Percentiles rank a stretch among this genome's conserved stretches.
Evolutionary conservation across 116 monocot species (phyloP).

Genomic region (Phalaenopsis hybrid): DNA sequence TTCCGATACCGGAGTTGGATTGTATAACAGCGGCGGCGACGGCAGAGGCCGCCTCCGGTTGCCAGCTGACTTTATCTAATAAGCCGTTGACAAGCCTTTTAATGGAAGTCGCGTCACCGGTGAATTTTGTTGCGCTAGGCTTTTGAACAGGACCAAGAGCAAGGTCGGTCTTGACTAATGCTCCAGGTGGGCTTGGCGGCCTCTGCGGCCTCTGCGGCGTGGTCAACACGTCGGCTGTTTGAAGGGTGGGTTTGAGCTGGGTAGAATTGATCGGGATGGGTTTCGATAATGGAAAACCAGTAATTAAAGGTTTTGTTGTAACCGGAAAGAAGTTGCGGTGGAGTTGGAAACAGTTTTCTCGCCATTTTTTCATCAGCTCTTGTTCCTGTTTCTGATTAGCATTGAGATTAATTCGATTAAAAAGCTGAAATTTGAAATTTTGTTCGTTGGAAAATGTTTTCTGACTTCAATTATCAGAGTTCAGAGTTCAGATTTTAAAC

Average conservation of each 20-base stretch:
- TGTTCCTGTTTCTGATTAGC: slow-evolving; percentile 38
- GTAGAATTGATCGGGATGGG: slow-evolving; percentile 11
- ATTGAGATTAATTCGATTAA: slow-evolving; percentile 18
- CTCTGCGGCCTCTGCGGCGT: not conserved
- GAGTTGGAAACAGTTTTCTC: slow-evolving; percentile 39
- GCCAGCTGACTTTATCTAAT: slow-evolving; percentile 76
- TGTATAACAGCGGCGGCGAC: slow-evolving; percentile 43
- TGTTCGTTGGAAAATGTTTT: not conserved
- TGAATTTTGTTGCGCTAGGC: not conserved
- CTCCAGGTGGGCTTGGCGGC: slow-evolving; percentile 33
- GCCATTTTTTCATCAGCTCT: slow-evolving; percentile 60
- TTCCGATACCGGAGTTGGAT: slow-evolving; percentile 46
- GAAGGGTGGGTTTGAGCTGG: slow-evolving; percentile 4
- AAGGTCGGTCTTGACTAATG: slow-evolving; percentile 77
- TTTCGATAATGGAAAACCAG: not conserved
- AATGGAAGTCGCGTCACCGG: slow-evolving; percentile 47
- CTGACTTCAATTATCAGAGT: not conserved
- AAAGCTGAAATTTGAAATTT: not conserved
- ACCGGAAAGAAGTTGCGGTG: slow-evolving; percentile 24
- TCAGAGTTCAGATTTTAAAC: slow-evolving; percentile 11
- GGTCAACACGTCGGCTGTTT: slow-evolving; percentile 3
- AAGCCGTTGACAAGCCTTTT: slow-evolving; percentile 67
- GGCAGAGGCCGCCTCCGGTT: slow-evolving; percentile 66
- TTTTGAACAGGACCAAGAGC: slow-evolving; percentile 35
- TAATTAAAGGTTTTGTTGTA: not conserved